Conservation (phyloP, 345 rosid species). For the Boechera retrofracta region DNA sequence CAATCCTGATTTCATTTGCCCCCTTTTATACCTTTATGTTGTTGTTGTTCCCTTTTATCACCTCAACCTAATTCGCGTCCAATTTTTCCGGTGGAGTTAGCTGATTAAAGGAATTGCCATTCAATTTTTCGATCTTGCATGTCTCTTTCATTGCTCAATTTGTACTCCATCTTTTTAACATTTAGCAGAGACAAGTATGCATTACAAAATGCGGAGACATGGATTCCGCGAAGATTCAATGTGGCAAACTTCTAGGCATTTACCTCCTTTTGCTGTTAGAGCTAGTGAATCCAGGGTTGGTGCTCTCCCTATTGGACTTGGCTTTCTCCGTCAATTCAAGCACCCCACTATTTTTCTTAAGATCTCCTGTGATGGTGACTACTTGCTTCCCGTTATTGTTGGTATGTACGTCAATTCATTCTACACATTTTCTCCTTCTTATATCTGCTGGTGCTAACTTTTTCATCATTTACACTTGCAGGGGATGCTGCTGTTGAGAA, state of each 20-base stretch:
- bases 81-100: background rate
- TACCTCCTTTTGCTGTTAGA: slow-evolving; percentile 21
- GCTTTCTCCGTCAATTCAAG: slow-evolving; percentile 67
- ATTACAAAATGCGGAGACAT: slow-evolving; percentile 47
- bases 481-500: slow-evolving; percentile 80
- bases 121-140: background rate
- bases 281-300: slow-evolving; percentile 46
- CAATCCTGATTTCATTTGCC: background rate
- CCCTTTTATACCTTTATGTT: no score
- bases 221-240: slow-evolving; percentile 45
- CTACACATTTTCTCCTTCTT: background rate
- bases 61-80: background rate
- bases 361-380: slow-evolving; percentile 85
- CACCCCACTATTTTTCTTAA: slow-evolving; percentile 89
- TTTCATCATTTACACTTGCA: slow-evolving; percentile 42
- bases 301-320: slow-evolving; percentile 51
- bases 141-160: slow-evolving; percentile 7
- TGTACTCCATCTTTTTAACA: background rate
- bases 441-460: background rate
- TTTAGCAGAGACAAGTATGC: slow-evolving; percentile 45
- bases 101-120: background rate
- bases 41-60: background rate
- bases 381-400: slow-evolving; percentile 75
- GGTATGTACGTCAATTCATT: slow-evolving; percentile 57
- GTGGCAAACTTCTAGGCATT: slow-evolving; percentile 37